Base-by-base conservation (phyloP, 2,329 filamentous ascomycete species). In the Colletotrichum australisinense region DNA sequence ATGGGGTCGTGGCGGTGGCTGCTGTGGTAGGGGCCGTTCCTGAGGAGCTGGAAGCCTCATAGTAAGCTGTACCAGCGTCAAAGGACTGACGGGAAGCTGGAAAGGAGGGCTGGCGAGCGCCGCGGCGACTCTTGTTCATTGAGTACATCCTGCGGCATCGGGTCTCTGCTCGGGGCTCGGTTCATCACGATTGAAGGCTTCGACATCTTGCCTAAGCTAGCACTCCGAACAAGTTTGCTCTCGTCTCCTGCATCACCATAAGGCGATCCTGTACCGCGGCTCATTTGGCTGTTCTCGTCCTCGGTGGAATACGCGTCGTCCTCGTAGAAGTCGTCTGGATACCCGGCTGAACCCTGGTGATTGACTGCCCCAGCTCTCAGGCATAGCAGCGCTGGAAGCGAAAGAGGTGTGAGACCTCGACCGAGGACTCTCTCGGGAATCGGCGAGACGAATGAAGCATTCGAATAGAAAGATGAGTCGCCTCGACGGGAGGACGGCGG, bases 351-450 rank as follows among this genome's bases (percentile, higher is more conserved):
- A 79, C 14, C 80, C 80, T 3, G 85, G 85, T 0, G 88, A 88
- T 14, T 82, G 79, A 5, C 86, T 88, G 5, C 86, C 89, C 89
- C 92, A 95, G 76, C 86, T 91, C 24, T 91, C 89, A 1, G 93
- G 93, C 80, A 95, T 93, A 0, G 90, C 93, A 46, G 91, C 89
- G 76, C 93, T 95, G 3, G 93, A 95, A 26, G 90, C 93, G 78
- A 90, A 92, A 0, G 93, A 94, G 32, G 86, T 86, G 78, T 90
- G 88, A 0, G 91, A 90, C 67, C 86, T 84, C 4, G 87, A 84
- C 28, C 87, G 85, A 0, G 89, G 87, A 75, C 88, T 89, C 79
- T 95, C 93, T 95, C 93, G 0, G 91, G 92, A 66, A 95, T 95
- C 0, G 93, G 93, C 0, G 93, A 93, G 30, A 95, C 92, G 73